Percentiles rank a stretch among this genome's conserved stretches.
Conservation (phyloP, 495 filamentous ascomycete species). For the Hyaloscypha hepaticicola region DNA sequence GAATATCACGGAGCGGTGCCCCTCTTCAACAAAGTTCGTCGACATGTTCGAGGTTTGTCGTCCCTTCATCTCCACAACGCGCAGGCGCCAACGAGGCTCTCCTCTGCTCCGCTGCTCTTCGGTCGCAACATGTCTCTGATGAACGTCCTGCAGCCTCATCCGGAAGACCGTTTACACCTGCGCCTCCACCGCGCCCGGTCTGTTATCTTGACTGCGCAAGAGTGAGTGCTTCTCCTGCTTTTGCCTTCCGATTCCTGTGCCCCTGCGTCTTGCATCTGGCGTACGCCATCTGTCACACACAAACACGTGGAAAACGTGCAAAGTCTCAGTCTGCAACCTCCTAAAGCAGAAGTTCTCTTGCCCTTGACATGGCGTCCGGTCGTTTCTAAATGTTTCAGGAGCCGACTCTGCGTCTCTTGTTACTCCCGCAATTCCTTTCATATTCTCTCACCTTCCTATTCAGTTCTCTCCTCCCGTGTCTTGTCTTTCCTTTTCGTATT, state of each 20-base stretch:
- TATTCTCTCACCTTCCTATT: background rate
- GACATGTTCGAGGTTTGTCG: slow-evolving; percentile 28
- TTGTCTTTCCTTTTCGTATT: background rate
- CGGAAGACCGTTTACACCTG: slow-evolving; percentile 55
- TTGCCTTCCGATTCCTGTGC: slow-evolving; percentile 1
- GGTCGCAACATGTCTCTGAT: slow-evolving; percentile 15
- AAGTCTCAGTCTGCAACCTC: background rate
- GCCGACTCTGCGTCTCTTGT: background rate
- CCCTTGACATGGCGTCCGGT: background rate
- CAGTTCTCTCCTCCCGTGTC: background rate
- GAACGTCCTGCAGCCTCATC: slow-evolving; percentile 42
- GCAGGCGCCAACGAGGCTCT: background rate
- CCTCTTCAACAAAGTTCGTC: background rate
- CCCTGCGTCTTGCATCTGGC: background rate
- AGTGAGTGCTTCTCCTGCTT: slow-evolving; percentile 46
- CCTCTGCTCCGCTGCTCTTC: background rate
- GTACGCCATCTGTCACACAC: background rate
- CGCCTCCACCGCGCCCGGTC: slow-evolving; percentile 83
- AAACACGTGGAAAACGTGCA: background rate
- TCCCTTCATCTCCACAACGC: slow-evolving; percentile 1
- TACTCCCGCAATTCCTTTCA: background rate
- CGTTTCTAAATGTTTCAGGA: background rate
- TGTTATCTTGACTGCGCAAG: slow-evolving; percentile 74
- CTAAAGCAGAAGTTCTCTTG: background rate
- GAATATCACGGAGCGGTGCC: slow-evolving; percentile 2